Evolutionary conservation across 345 rosid genomes (phyloP).

Genomic region (Litchi chinensis): DNA sequence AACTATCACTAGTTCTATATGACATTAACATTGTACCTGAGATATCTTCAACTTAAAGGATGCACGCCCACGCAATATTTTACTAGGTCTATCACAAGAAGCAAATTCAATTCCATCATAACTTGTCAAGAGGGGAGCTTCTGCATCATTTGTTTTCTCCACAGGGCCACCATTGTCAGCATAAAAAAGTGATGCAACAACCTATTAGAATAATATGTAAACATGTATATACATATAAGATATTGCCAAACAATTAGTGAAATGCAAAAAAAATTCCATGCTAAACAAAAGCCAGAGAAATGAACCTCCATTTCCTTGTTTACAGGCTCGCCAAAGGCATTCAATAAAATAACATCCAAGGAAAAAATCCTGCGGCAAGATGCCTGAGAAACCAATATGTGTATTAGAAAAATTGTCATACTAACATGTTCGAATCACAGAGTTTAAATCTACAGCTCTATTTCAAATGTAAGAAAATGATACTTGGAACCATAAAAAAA

Average conservation of each 20-base stretch:
- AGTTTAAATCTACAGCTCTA: background rate
- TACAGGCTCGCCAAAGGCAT: slow-evolving; percentile 61
- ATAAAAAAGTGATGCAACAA: slow-evolving; percentile 73
- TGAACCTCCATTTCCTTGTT: slow-evolving; percentile 72
- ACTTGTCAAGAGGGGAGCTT: slow-evolving; percentile 74
- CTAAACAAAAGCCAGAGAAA: slow-evolving; percentile 22
- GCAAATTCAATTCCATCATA: slow-evolving; percentile 78
- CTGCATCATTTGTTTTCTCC: slow-evolving; percentile 64
- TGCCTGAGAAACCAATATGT: slow-evolving; percentile 42
- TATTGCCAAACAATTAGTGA: slow-evolving; percentile 7
- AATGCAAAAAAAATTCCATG: background rate
- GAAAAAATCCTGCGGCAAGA: slow-evolving; percentile 74
- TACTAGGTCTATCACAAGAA: slow-evolving; percentile 61
- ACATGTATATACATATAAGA: background rate
- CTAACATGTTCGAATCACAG: background rate
- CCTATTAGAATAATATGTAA: slow-evolving; percentile 36
- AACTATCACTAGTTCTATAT: slow-evolving; percentile 12
- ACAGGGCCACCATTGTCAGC: slow-evolving; percentile 66
- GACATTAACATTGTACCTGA: slow-evolving; percentile 48
- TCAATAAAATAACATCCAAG: slow-evolving; percentile 66
- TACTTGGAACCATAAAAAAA: background rate
- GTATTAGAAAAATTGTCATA: slow-evolving; percentile 14
- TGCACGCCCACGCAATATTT: slow-evolving; percentile 64
- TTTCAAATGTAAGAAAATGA: background rate
- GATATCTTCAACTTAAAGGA: slow-evolving; percentile 83